Evolutionary conservation across 345 rosid species (phyloP), one percentile per base, ranked within the genome.

Genomic region (Arabis alpina): DNA sequence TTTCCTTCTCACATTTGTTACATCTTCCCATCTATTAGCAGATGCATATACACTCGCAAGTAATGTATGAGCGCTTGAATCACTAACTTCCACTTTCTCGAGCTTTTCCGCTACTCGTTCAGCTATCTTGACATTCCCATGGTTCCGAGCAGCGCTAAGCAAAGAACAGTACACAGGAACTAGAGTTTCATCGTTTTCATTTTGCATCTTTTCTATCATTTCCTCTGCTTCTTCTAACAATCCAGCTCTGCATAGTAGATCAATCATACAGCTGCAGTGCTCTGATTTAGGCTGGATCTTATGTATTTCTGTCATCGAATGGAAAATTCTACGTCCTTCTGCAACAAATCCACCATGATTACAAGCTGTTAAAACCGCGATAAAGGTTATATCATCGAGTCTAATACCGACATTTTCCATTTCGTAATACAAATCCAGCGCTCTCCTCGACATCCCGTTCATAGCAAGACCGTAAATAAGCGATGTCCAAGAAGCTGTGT

Each of bases 341-440:
- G 71, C 76, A 43, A 90, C 85, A 72, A 90, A 70, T 51, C 97
- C 97, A 68, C 90, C 95, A 70, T 90, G 95, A 76, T 80, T 90
- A 72, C 92, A 90, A 5, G 97, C 97, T 63, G 87, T 86, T 66
- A 90, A 70, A 65, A 88, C 90, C 9, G 89, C 87, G 2, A 88
- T 81, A 57, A 86, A 88, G 16, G 95, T 88, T 61, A 90, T 82
- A 55, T 75, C 83, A 61, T 90, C 97, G 3, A 90, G 83, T 71
- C 63, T 81, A 8, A 68, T 76, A 30, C 87, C 82, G 0, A 40
- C 63, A 6, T 63, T 54, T 60, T 76, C 82, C 97, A 90, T 88
- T 75, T 85, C 72, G 6, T 76, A 56, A 61, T 83, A 90, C 77
- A 88, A 76, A 12, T 80, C 73, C 9, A 90, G 48, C 10, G 94